These are phyloP conservation scores for Iris pallida DNA, from an alignment of 116 monocot genomes.

Conservation along the genomic window DNA sequence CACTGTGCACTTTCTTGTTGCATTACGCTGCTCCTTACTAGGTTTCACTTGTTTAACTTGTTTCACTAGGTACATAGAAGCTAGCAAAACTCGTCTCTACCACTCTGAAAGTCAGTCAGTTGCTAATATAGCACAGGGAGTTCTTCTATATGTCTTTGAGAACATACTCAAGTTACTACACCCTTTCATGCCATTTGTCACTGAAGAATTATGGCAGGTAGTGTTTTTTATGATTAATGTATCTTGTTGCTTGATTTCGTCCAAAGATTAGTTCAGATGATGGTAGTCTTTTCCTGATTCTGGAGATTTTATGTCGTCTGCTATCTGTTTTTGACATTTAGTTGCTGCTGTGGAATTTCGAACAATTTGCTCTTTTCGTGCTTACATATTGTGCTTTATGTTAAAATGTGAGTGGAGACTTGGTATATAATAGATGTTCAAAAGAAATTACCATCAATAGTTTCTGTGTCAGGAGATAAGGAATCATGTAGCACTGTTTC, in stretches of 20 bases:
- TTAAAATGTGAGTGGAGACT: no score
- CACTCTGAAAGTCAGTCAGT: constrained; percentile 43
- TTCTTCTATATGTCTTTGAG: constrained; percentile 89
- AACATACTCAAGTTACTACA: constrained; percentile 90
- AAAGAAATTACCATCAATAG: no score
- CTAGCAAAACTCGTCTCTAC: constrained; percentile 91
- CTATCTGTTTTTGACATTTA: no score
- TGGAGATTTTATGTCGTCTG: no score
- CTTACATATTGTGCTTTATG: no score
- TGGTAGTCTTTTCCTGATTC: no score
- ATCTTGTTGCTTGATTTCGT: background rate
- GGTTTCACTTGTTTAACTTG: constrained; percentile 8
- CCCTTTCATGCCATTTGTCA: constrained; percentile 99
- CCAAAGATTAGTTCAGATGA: no score
- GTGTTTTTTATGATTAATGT: constrained; percentile 1
- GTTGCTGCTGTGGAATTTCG: no score
- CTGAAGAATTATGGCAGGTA: constrained; percentile 99
- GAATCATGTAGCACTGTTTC: no score
- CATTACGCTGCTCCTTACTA: background rate
- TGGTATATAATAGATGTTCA: no score
- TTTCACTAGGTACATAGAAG: constrained; percentile 87
- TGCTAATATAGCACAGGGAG: constrained; percentile 45
- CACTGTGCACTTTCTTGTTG: background rate
- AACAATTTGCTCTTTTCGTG: no score
- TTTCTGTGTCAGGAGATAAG: no score